Percentiles rank a stretch among this genome's conserved stretches.
Evolutionary conservation across 805 yeast species (phyloP).

Genomic region (Hyphopichia homilentoma): DNA sequence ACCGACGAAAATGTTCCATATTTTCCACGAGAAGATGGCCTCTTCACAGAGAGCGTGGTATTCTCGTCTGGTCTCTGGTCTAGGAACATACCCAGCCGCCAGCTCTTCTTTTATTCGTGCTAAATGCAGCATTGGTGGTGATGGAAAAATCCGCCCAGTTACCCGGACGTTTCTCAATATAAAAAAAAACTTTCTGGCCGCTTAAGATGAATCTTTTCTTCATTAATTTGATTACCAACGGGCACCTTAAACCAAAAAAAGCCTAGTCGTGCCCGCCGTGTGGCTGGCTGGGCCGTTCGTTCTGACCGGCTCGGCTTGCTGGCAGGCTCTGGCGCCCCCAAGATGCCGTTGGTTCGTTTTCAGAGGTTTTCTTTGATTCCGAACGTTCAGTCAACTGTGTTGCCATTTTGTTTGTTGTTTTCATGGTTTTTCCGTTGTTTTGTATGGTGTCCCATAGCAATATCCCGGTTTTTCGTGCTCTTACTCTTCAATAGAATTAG

Average conservation of each 20-base stretch:
- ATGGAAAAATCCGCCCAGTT: too few relatives aligned
- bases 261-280: slow-evolving; percentile 18
- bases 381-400: too few relatives aligned
- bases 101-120: too few relatives aligned
- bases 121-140: too few relatives aligned
- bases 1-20: too few relatives aligned
- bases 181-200: too few relatives aligned
- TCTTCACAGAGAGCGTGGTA: too few relatives aligned
- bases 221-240: slow-evolving; percentile 27
- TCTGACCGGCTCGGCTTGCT: slow-evolving; percentile 12
- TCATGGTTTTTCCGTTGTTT: slow-evolving; percentile 23
- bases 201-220: too few relatives aligned
- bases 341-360: not conserved
- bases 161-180: too few relatives aligned
- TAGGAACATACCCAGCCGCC: too few relatives aligned
- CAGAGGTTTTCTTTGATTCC: not conserved
- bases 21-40: too few relatives aligned
- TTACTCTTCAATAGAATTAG: slow-evolving; percentile 35
- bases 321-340: slow-evolving; percentile 7
- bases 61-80: too few relatives aligned
- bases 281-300: slow-evolving; percentile 22
- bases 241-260: slow-evolving; percentile 28
- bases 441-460: slow-evolving; percentile 36
- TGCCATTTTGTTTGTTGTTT: slow-evolving; percentile 18
- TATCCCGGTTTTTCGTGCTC: slow-evolving; percentile 44